Conservation (phyloP, 768 basidiomycete species). For the Boletus rubroflammeus region DNA sequence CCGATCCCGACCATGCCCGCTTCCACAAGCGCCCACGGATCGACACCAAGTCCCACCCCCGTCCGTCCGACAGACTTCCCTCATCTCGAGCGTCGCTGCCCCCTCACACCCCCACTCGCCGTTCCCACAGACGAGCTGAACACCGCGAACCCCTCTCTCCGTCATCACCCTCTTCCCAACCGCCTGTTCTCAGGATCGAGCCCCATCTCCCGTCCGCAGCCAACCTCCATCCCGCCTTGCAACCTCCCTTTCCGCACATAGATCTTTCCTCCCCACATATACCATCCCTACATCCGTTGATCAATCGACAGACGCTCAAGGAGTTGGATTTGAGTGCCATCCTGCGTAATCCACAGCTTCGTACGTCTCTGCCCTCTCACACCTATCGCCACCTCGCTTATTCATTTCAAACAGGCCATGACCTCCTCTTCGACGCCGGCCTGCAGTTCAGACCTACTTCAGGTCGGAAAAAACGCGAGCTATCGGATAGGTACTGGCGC, state of each 20-base stretch:
- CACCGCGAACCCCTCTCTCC: conserved; percentile 31
- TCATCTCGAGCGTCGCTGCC: conserved; percentile 17
- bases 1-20: conserved; percentile 21
- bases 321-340: conserved; percentile 85
- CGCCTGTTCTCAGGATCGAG: conserved; percentile 24
- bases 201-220: conserved; percentile 19
- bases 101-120: conserved; percentile 29
- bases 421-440: conserved; percentile 83
- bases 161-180: conserved; percentile 21
- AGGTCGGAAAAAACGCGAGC: conserved; percentile 67
- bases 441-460: conserved; percentile 78
- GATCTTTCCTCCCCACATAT: conserved; percentile 51
- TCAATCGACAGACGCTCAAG: conserved; percentile 78
- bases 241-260: conserved; percentile 33
- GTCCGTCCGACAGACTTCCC: conserved; percentile 7
- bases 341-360: conserved; percentile 85
- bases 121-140: conserved; percentile 27
- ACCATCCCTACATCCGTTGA: conserved; percentile 68
- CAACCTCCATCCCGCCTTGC: conserved; percentile 27
- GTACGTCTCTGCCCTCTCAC: conserved; percentile 46
- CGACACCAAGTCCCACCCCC: conserved; percentile 25
- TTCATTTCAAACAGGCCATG: conserved; percentile 57
- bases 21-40: conserved; percentile 32
- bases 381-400: neutral
- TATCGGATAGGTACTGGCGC: conserved; percentile 81